phyloP scores from a whole-genome alignment of 768 basidiomycete genomes.

The Agaricus sinodeliciosus region DNA sequence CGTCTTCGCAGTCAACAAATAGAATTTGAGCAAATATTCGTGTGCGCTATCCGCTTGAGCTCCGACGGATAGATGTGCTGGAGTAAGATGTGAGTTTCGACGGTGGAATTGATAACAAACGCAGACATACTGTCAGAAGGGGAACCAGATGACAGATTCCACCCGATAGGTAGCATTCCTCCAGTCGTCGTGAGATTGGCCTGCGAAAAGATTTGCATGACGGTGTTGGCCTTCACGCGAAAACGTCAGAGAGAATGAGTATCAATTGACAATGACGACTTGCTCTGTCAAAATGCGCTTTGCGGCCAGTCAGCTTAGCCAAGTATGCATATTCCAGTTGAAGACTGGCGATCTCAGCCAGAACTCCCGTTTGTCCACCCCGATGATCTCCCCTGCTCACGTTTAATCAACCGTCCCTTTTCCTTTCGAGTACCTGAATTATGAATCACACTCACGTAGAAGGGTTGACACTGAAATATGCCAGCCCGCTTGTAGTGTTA shows the following conservation, averaged over 20 bases:
- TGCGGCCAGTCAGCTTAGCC: constrained; percentile 69
- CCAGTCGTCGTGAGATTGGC: constrained; percentile 39
- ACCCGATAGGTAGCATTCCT: constrained; percentile 60
- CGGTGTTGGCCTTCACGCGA: constrained; percentile 33
- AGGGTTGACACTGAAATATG: constrained; percentile 65
- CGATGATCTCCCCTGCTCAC: constrained; percentile 8
- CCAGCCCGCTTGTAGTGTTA: constrained; percentile 61
- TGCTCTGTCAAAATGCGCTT: constrained; percentile 52
- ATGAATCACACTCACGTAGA: constrained; percentile 34
- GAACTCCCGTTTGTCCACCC: constrained; percentile 31
- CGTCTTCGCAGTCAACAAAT: constrained; percentile 55
- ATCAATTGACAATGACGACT: constrained; percentile 12
- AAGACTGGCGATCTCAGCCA: constrained; percentile 80
- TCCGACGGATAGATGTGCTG: constrained; percentile 52
- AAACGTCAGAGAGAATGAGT: background rate
- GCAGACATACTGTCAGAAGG: constrained; percentile 40
- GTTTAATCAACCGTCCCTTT: background rate
- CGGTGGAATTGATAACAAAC: too few relatives aligned
- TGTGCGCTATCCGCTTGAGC: constrained; percentile 68
- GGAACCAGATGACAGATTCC: constrained; percentile 43
- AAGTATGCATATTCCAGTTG: constrained; percentile 86
- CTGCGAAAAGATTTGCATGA: constrained; percentile 41
- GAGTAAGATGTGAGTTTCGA: background rate
- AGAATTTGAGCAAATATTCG: constrained; percentile 73
- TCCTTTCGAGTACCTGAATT: background rate